These are phyloP conservation scores for Hyaloscypha hepaticicola DNA, from an alignment of 495 filamentous ascomycete genomes.

Conservation along the genomic window DNA sequence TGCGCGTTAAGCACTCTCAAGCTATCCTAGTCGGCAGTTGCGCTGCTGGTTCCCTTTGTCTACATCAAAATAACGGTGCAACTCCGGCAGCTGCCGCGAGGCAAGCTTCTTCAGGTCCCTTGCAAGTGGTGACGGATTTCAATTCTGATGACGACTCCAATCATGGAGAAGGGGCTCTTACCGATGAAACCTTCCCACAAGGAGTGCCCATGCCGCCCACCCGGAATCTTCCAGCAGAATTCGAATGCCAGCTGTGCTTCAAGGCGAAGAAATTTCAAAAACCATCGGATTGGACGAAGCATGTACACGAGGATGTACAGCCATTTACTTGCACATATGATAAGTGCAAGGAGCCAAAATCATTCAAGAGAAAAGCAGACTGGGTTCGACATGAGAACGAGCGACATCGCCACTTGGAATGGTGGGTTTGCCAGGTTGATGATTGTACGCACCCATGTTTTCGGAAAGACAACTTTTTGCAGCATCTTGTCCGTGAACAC, in stretches of 20 bases:
- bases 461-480: conserved; percentile 92
- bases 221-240: conserved; percentile 75
- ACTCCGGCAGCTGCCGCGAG: conserved; percentile 44
- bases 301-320: conserved; percentile 93
- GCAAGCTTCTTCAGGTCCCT: conserved; percentile 30
- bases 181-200: conserved; percentile 66
- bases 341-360: conserved; percentile 82
- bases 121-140: conserved; percentile 45
- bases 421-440: conserved; percentile 81
- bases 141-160: conserved; percentile 55
- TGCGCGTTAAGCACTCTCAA: conserved; percentile 67
- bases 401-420: conserved; percentile 86
- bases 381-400: conserved; percentile 98
- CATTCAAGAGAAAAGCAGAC: conserved; percentile 96
- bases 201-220: conserved; percentile 86
- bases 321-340: conserved; percentile 95
- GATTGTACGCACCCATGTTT: conserved; percentile 86
- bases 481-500: conserved; percentile 93
- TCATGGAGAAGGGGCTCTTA: conserved; percentile 61
- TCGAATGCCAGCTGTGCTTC: conserved; percentile 92
- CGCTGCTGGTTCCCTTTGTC: conserved; percentile 59
- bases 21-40: conserved; percentile 56
- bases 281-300: conserved; percentile 97
- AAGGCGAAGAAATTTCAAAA: conserved; percentile 87
- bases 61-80: conserved; percentile 58